Evolutionary conservation across 192 early-diverging fungal species (phyloP).

Genomic region (Pilaira anomala): DNA sequence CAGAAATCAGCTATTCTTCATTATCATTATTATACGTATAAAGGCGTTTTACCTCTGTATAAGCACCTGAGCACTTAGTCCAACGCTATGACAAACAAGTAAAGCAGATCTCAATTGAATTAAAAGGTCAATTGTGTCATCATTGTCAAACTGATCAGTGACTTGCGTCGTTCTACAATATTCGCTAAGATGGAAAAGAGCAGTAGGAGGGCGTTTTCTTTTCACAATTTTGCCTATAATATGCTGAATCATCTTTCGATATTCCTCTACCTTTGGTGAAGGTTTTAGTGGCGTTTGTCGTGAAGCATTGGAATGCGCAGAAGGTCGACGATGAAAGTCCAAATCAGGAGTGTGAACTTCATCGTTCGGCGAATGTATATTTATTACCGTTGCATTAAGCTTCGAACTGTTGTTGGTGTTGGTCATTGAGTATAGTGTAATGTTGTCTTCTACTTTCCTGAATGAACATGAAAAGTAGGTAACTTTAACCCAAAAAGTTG

Average conservation of each 20-base stretch:
- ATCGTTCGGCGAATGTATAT: conserved; percentile 11
- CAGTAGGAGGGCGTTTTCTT: conserved; percentile 30
- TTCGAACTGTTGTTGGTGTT: not conserved
- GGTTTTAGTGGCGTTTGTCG: conserved; percentile 1
- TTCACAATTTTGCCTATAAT: conserved; percentile 27
- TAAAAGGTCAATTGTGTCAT: conserved; percentile 31
- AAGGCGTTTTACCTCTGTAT: conserved; percentile 12
- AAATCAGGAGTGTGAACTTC: not conserved
- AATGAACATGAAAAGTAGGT: no score
- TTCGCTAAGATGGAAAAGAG: conserved; percentile 7
- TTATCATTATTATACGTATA: not conserved
- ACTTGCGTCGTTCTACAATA: conserved; percentile 2
- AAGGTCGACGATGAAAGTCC: not conserved
- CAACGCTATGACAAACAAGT: conserved; percentile 7
- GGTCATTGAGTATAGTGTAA: no score
- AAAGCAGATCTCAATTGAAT: conserved; percentile 27
- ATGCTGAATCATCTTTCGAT: conserved; percentile 28
- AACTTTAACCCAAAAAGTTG: no score
- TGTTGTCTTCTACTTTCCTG: no score
- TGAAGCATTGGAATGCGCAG: conserved; percentile 3
- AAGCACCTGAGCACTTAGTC: conserved; percentile 5
- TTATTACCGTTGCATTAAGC: conserved; percentile 2
- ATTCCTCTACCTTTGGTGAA: conserved; percentile 27
- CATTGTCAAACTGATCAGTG: conserved; percentile 28
- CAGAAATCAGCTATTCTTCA: not conserved